Base-by-base conservation (phyloP, 2,329 filamentous ascomycete genomes). In the Phoma sp. region DNA sequence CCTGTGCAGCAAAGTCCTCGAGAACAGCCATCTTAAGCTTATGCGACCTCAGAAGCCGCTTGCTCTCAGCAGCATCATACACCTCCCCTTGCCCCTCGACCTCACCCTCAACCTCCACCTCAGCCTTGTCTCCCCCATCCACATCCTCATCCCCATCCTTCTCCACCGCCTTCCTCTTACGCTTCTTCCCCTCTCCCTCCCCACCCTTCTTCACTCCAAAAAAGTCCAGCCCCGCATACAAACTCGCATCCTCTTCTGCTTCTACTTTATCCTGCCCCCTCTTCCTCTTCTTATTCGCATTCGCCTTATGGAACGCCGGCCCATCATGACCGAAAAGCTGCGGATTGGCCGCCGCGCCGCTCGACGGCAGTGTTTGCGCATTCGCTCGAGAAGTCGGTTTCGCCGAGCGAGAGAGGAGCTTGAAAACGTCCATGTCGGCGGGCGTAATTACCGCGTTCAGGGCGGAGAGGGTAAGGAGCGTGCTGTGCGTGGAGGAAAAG, bases 21-120 rank as follows among this genome's bases (percentile, higher is more conserved):
- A 96, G 78, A 42, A 96, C 79, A 0, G 90, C 91, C 32, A 96
- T 84, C 74, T 96, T 96, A 61, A 97, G 81, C 60, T 92, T 90
- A 75, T 96, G 92, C 51, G 87, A 88, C 57, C 87, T 87, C 57
- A 96, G 77, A 10, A 93, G 80, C 55, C 87, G 85, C 64, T 88
- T 87, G 64, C 90, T 88, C 70, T 93, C 86, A 51, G 89, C 87
- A 65, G 89, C 83, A 64, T 86, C 84, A 63, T 92, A 81, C 0
- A 47, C 39, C 20, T 65, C 61, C 57, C 47, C 47, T 2, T 93
- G 86, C 48, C 88, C 87, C 66, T 88, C 83, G 64, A 85, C 84
- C 61, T 91, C 80, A 0, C 42, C 39, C 20, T 63, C 80, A 0
- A 37, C 42, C 25, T 65, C 59, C 57, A 45, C 46, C 5, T 50